These are phyloP conservation scores for Ceratonia siliqua DNA, from an alignment of 306 rosid genomes.

Conservation along the genomic window DNA sequence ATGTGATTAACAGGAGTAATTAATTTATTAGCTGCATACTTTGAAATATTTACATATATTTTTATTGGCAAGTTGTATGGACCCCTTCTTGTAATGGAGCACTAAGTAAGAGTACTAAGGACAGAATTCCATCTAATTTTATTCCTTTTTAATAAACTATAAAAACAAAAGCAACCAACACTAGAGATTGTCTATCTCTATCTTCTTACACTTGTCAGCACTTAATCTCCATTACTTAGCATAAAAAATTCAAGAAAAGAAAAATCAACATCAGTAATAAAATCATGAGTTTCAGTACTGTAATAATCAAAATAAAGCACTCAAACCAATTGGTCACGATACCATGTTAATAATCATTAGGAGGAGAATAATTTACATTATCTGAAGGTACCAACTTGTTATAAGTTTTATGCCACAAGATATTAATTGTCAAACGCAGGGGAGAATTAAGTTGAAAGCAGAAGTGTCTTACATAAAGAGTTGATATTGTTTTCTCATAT, in stretches of 20 bases:
- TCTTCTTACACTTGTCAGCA: constrained; percentile 44
- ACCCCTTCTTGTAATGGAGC: constrained; percentile 42
- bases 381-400: constrained; percentile 51
- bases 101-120: constrained; percentile 34
- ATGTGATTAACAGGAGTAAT: neutral
- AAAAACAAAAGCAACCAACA: constrained; percentile 31
- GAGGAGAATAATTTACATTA: constrained; percentile 41
- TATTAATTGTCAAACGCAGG: constrained; percentile 1
- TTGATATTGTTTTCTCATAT: constrained; percentile 29
- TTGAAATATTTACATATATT: constrained; percentile 13
- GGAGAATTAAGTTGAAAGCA: constrained; percentile 19
- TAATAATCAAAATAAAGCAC: constrained; percentile 35
- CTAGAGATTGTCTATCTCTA: constrained; percentile 33
- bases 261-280: constrained; percentile 33
- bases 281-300: constrained; percentile 25
- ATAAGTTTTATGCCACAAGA: constrained; percentile 18
- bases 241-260: constrained; percentile 25
- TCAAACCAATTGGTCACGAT: constrained; percentile 38
- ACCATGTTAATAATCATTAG: constrained; percentile 42
- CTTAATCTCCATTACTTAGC: constrained; percentile 42
- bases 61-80: constrained; percentile 37
- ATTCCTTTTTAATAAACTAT: constrained; percentile 15
- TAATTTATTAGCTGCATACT: constrained; percentile 17
- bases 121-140: constrained; percentile 19
- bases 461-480: neutral